These are phyloP conservation scores for Symbiodinium natans DNA, from an alignment of 73 alveolate genomes.

Conservation along the genomic window DNA sequence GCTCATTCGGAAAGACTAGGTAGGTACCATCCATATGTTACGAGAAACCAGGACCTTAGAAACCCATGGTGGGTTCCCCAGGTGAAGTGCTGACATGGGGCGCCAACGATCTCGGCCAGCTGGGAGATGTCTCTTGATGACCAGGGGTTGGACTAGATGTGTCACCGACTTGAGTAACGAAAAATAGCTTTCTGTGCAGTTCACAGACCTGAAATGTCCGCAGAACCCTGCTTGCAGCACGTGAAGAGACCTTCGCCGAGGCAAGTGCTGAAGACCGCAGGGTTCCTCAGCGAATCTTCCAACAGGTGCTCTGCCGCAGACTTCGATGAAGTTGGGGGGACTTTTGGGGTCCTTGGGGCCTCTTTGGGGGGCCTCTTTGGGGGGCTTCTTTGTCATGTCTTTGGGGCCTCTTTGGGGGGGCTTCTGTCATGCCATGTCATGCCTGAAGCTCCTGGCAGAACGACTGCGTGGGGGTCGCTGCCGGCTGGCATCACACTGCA, in stretches of 20 bases:
- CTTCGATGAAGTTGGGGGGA: too few species aligned
- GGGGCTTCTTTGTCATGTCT: background rate
- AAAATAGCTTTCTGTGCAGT: too few species aligned
- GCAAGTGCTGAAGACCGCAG: constrained; percentile 51
- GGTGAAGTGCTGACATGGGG: constrained; percentile 87
- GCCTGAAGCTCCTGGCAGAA: too few species aligned
- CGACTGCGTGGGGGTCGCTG: constrained; percentile 60
- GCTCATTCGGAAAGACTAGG: too few species aligned
- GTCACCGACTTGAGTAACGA: too few species aligned
- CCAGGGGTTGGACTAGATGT: background rate
- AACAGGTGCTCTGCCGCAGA: background rate
- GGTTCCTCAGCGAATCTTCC: constrained; percentile 33
- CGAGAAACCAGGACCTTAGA: too few species aligned
- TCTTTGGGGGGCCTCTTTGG: too few species aligned
- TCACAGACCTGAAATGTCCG: too few species aligned
- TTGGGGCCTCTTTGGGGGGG: background rate
- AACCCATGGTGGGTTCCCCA: background rate
- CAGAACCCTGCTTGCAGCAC: too few species aligned
- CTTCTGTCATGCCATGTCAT: background rate
- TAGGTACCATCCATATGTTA: too few species aligned
- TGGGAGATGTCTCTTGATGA: constrained; percentile 33
- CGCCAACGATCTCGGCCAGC: constrained; percentile 44
- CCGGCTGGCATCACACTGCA: constrained; percentile 85
- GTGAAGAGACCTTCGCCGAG: background rate
- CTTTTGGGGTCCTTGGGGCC: too few species aligned